These are phyloP conservation scores for Leccinum angustisporum DNA, from an alignment of 1,284 basidiomycete species.

Conservation along the genomic window DNA sequence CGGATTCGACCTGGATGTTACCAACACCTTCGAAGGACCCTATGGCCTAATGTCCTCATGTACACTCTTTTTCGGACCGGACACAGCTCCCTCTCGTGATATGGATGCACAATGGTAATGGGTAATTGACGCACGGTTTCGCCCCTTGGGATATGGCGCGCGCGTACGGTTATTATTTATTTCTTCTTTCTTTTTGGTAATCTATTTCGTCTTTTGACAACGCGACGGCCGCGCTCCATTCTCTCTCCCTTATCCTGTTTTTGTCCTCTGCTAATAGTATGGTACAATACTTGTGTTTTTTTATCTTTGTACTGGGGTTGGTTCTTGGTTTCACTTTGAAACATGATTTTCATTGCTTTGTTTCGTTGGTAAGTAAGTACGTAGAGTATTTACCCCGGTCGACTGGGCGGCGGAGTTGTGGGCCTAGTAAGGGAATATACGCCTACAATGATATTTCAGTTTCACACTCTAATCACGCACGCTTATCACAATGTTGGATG, in stretches of 20 bases:
- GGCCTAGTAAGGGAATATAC: neutral
- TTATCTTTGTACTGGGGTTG: neutral
- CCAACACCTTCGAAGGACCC: neutral
- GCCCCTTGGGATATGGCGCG: neutral
- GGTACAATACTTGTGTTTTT: neutral
- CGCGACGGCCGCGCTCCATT: neutral
- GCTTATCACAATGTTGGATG: conserved; percentile 23
- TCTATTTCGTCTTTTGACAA: neutral
- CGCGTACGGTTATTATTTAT: neutral
- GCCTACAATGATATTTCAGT: neutral
- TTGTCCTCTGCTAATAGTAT: neutral
- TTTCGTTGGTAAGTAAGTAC: neutral
- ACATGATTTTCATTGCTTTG: neutral
- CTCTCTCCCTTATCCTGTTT: neutral
- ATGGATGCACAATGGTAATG: neutral
- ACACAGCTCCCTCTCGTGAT: neutral
- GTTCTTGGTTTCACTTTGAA: neutral
- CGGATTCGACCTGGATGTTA: neutral
- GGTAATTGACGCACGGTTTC: neutral
- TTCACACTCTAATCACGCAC: neutral
- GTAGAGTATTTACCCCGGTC: neutral
- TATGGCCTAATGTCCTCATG: neutral
- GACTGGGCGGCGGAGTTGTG: neutral
- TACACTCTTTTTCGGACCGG: neutral
- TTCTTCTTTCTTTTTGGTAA: neutral